A percentile compares a stretch with the other conserved stretches of the same genome.
phyloP scores from a whole-genome alignment of 1,284 basidiomycete species.

The Ceratobasidium sp. region DNA sequence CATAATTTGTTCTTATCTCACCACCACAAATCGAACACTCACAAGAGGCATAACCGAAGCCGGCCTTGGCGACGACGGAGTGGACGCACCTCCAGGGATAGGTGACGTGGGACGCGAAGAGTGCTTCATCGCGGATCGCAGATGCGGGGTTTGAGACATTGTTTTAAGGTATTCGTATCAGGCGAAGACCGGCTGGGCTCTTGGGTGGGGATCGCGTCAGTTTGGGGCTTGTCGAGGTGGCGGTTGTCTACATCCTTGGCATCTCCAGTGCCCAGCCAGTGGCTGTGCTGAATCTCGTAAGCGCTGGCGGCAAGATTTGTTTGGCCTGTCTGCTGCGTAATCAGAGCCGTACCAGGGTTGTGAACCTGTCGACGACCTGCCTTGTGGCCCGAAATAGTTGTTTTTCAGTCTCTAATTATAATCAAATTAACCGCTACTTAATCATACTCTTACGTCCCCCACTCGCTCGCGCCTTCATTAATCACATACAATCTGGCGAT shows the following conservation, averaged over 20 bases:
- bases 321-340: neutral
- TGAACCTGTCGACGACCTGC: neutral
- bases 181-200: neutral
- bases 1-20: neutral
- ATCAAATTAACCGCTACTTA: neutral
- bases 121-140: conserved; percentile 70
- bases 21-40: neutral
- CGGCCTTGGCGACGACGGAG: conserved; percentile 48
- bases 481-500: too few species aligned
- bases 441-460: too few species aligned
- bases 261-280: conserved; percentile 19
- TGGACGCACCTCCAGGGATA: conserved; percentile 48
- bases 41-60: conserved; percentile 50
- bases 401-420: neutral
- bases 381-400: neutral
- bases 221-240: neutral
- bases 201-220: neutral
- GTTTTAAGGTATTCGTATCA: neutral
- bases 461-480: too few species aligned
- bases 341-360: neutral
- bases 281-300: conserved; percentile 33
- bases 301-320: neutral
- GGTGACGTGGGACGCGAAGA: conserved; percentile 52
- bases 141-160: conserved; percentile 47
- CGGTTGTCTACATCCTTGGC: conserved; percentile 27